phyloP scores from a whole-genome alignment of 2,329 filamentous ascomycete genomes.

The Fusarium newnesense region DNA sequence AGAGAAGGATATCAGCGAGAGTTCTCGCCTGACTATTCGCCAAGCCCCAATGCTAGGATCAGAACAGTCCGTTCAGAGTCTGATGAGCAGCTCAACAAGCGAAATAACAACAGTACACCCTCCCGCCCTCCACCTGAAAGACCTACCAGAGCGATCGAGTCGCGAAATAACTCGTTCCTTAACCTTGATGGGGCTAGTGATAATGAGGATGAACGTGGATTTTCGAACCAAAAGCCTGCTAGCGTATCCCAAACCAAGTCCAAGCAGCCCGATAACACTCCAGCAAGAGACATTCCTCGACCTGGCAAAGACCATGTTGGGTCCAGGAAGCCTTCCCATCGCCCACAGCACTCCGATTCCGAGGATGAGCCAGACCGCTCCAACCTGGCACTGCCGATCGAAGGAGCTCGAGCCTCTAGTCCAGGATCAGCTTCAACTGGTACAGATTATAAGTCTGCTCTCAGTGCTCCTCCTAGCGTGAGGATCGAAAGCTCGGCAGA shows the following conservation, averaged over 20 bases:
- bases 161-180: slow-evolving; percentile 61
- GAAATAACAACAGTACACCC: slow-evolving; percentile 51
- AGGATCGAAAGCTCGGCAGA: slow-evolving; percentile 55
- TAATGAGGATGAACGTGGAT: slow-evolving; percentile 52
- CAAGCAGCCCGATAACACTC: slow-evolving; percentile 15
- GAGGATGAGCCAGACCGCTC: slow-evolving; percentile 49
- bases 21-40: slow-evolving; percentile 81
- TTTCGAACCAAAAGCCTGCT: slow-evolving; percentile 20
- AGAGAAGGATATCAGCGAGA: slow-evolving; percentile 60
- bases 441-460: slow-evolving; percentile 54
- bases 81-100: slow-evolving; percentile 38
- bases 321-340: slow-evolving; percentile 40
- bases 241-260: slow-evolving; percentile 17
- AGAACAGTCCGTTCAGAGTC: slow-evolving; percentile 67
- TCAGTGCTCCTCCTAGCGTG: slow-evolving; percentile 57
- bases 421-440: slow-evolving; percentile 51
- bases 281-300: slow-evolving; percentile 19
- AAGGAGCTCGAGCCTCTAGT: slow-evolving; percentile 51
- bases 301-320: slow-evolving; percentile 42
- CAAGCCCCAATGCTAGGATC: slow-evolving; percentile 77
- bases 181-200: slow-evolving; percentile 61
- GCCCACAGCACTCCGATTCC: slow-evolving; percentile 44
- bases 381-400: slow-evolving; percentile 56
- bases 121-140: slow-evolving; percentile 48
- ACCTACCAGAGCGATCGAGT: slow-evolving; percentile 43